phyloP scores from a whole-genome alignment of 2,329 filamentous ascomycete species.

The Fusarium chuoi region DNA sequence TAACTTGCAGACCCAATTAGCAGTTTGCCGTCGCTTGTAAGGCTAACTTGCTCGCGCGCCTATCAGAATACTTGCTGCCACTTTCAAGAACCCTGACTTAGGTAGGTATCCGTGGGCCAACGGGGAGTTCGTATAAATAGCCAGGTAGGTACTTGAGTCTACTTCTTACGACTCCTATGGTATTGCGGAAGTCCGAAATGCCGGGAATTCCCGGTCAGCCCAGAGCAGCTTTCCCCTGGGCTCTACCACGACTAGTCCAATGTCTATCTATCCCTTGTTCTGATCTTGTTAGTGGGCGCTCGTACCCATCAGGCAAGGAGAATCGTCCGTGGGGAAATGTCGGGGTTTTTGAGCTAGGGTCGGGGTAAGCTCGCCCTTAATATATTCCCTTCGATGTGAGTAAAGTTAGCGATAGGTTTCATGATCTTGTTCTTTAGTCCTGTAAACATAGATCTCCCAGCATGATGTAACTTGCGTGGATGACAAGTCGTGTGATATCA shows the following conservation, averaged over 20 bases:
- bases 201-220: constrained; percentile 30
- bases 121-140: constrained; percentile 4
- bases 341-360: constrained; percentile 33
- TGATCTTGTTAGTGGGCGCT: constrained; percentile 5
- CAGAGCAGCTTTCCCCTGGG: constrained; percentile 2
- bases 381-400: background rate
- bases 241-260: constrained; percentile 13
- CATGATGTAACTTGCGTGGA: background rate
- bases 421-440: constrained; percentile 1
- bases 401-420: background rate
- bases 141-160: constrained; percentile 3
- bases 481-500: background rate
- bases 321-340: constrained; percentile 37
- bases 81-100: background rate
- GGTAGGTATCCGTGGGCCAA: background rate
- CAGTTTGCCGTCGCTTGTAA: background rate
- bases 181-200: constrained; percentile 4
- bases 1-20: background rate
- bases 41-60: constrained; percentile 26
- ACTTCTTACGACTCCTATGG: background rate
- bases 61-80: constrained; percentile 21
- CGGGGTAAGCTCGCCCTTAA: constrained; percentile 24
- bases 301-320: background rate
- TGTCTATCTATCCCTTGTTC: constrained; percentile 16
- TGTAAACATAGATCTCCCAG: constrained; percentile 2